phyloP scores from a whole-genome alignment of 2,329 filamentous ascomycete genomes.

The Alternaria consortialis region DNA sequence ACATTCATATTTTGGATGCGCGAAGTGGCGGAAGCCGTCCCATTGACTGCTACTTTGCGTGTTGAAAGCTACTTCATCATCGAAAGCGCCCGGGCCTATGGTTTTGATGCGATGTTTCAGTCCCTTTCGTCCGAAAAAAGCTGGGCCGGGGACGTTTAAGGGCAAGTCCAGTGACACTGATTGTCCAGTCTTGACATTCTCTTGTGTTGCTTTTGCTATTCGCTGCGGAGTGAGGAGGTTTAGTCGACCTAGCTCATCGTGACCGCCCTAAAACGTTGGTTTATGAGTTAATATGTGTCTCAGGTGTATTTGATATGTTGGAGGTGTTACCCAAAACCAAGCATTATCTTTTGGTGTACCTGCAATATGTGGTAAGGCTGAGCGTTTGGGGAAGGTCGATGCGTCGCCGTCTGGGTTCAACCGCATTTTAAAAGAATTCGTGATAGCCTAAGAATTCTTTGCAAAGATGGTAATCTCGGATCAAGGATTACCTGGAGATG shows the following conservation, averaged over 20 bases:
- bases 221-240: constrained; percentile 67
- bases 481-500: not conserved
- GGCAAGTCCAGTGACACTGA: constrained; percentile 68
- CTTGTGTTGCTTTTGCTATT: constrained; percentile 60
- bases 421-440: constrained; percentile 20
- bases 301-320: not conserved
- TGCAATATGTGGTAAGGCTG: constrained; percentile 29
- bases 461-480: not conserved
- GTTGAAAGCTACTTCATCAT: constrained; percentile 45
- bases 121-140: constrained; percentile 65
- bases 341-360: constrained; percentile 33
- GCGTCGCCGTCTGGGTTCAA: constrained; percentile 29
- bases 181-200: constrained; percentile 61
- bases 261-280: constrained; percentile 7
- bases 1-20: constrained; percentile 33
- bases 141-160: constrained; percentile 61
- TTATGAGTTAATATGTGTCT: not conserved
- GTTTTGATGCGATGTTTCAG: constrained; percentile 55
- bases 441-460: not conserved
- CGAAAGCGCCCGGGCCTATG: constrained; percentile 29
- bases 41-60: constrained; percentile 47
- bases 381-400: constrained; percentile 31
- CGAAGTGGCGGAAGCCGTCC: constrained; percentile 51
- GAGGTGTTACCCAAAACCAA: constrained; percentile 31
- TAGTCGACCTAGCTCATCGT: constrained; percentile 62